Evolutionary conservation across 306 rosid genomes (phyloP), one percentile per base, ranked within the genome.

Genomic region (Trifolium pratense): DNA sequence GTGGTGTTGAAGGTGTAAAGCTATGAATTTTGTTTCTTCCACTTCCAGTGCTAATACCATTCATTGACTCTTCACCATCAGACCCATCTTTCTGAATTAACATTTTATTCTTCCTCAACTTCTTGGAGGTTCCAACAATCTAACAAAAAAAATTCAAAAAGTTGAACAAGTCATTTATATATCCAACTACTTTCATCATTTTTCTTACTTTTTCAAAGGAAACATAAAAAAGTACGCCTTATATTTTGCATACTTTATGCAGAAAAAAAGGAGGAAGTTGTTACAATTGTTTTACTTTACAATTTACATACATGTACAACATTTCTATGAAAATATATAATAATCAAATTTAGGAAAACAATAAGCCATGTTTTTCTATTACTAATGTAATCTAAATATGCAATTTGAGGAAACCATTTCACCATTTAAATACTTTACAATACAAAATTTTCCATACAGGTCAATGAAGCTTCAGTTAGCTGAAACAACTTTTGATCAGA

Each of bases 1-100:
- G 93, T 32, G 93, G 93, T 3, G 93, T 88, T 25, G 90, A 84
- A 20, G 93, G 93, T 66, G 93, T 72, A 56, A 88, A 88, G 86
- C 88, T 86, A 25, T 77, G 87, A n/a, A 74, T 57, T 79, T 39
- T 75, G 83, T 62, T 66, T 71, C 84, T 84, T 2, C 1, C 71
- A 66, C 57, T 73, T 75, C 78, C 79, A 57, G 71, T 75, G 64
- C 80, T 73, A 12, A 43, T 71, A 37, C 86, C 78, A 58, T 71
- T 86, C 78, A 75, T 67, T 51, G 90, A 86, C 40, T 71, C 88
- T 75, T 88, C 92, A 52, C 75, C 81, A 74, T 86, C 90, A 16
- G 86, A 88, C 2, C 83, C 82, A 39, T 82, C 88, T 46, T 79
- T 76, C 59, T 79, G 84, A 25, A 61, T 81, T 20, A 70, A 43